Base-by-base conservation (phyloP, 441 rosid species). In the Corymbia calophylla region DNA sequence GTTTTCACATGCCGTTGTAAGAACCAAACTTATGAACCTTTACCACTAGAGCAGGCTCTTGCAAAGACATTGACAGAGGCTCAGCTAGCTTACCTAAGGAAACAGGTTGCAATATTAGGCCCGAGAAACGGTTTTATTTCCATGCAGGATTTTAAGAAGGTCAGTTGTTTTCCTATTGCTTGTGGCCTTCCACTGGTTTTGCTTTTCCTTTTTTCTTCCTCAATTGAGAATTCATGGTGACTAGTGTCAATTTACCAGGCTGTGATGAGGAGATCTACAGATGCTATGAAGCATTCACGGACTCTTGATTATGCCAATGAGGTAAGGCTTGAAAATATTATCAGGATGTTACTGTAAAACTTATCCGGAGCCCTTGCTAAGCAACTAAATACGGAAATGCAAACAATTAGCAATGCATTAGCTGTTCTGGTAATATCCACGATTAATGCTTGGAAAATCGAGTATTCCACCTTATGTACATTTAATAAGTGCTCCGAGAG, bases 1-100 rank as follows among this genome's bases (percentile, higher is more conserved):
- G n/a, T 9, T 58, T 58, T 58, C 0, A 0, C n/a, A 0, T 25
- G 25, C n/a, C 0, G 64, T 58, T 58, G n/a, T 0, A 58, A 58
- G 64, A 58, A 58, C 64, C 25, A 29, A 58, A 58, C 6, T 58
- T 58, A 58, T 10, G n/a, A 58, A 58, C 10, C 64, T 58, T 58
- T 0, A 58, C 64, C 14, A 0, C n/a, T 58, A 0, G 64, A 58
- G 64, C 64, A 58, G 64, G 64, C 64, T 58, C 64, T 58, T 58
- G 64, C 0, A 58, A 58, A 0, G 64, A 58, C 64, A 58, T 25
- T 58, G 64, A 58, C 64, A 25, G 0, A 58, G 64, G 64, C 64
- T 25, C 14, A 25, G 3, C 64, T 58, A 58, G n/a, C 64, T 58
- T 58, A 58, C 64, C 64, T 58, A 3, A 4, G 3, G n/a, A 58